Percentiles rank a stretch among this genome's conserved stretches.
phyloP scores from a whole-genome alignment of 495 filamentous ascomycete species.

The Pseudevernia furfuracea region DNA sequence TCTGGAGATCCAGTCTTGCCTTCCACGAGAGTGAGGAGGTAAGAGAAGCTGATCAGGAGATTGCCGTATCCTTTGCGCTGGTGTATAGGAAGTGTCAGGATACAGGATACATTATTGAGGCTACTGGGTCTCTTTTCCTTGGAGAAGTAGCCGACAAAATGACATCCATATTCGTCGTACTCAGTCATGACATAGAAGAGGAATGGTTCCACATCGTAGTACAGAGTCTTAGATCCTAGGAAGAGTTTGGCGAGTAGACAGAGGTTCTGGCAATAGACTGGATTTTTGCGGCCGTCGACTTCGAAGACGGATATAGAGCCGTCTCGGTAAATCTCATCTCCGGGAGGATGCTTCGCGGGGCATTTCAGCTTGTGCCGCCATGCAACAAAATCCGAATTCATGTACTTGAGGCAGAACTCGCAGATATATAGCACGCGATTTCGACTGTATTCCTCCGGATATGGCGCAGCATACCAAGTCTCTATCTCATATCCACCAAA shows the following conservation, averaged over 20 bases:
- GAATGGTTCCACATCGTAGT: constrained; percentile 98
- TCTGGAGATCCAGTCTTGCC: constrained; percentile 93
- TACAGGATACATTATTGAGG: constrained; percentile 95
- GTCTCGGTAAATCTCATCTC: constrained; percentile 96
- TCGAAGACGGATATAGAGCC: constrained; percentile 91
- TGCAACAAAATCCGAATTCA: constrained; percentile 96
- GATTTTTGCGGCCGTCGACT: constrained; percentile 93
- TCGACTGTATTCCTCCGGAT: constrained; percentile 95
- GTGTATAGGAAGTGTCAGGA: constrained; percentile 89
- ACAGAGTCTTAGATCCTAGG: constrained; percentile 92
- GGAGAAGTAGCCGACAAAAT: constrained; percentile 98
- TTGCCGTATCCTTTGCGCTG: constrained; percentile 96
- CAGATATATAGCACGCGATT: constrained; percentile 95
- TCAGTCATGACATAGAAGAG: constrained; percentile 98
- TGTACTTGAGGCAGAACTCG: constrained; percentile 98
- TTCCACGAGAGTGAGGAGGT: constrained; percentile 87
- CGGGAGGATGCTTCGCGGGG: constrained; percentile 88
- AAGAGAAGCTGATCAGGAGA: constrained; percentile 95
- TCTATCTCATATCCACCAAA: constrained; percentile 97
- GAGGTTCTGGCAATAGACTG: constrained; percentile 94
- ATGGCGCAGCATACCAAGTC: constrained; percentile 98
- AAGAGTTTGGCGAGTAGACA: constrained; percentile 95
- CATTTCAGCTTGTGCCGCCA: constrained; percentile 98
- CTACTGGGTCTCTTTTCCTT: constrained; percentile 97
- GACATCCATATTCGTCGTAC: constrained; percentile 84